Percentiles rank a stretch among this genome's conserved stretches.
These are phyloP conservation scores for Firmiana major DNA, from an alignment of 345 rosid species.

Conservation along the genomic window DNA sequence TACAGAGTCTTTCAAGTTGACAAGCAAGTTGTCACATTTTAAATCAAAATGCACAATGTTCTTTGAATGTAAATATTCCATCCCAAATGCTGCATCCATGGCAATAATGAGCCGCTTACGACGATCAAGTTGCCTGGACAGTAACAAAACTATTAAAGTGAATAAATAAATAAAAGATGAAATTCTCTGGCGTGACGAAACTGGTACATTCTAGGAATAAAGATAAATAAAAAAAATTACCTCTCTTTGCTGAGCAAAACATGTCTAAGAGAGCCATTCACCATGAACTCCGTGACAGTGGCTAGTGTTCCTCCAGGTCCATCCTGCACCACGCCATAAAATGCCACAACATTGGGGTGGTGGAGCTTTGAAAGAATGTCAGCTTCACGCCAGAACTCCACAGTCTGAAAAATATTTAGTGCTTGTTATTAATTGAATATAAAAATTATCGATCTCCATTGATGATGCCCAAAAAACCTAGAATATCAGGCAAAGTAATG, in stretches of 20 bases:
- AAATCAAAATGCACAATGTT: slow-evolving; percentile 96
- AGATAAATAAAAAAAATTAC: slow-evolving; percentile 30
- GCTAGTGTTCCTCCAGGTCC: slow-evolving; percentile 95
- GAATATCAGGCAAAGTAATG: neutral
- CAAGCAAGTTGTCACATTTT: slow-evolving; percentile 95
- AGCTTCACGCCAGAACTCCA: slow-evolving; percentile 99
- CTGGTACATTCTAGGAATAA: neutral
- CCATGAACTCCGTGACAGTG: slow-evolving; percentile 95
- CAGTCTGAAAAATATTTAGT: slow-evolving; percentile 41
- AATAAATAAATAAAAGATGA: neutral
- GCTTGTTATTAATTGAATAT: neutral
- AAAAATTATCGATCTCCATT: slow-evolving; percentile 11
- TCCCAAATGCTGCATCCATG: slow-evolving; percentile 99
- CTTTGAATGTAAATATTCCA: slow-evolving; percentile 96
- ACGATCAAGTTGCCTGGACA: slow-evolving; percentile 74
- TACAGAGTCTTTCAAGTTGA: slow-evolving; percentile 90
- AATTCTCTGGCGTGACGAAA: neutral
- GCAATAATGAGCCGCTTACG: slow-evolving; percentile 92
- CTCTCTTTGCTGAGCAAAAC: slow-evolving; percentile 89
- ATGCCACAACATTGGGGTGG: slow-evolving; percentile 98
- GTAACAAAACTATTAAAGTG: neutral
- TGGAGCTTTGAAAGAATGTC: slow-evolving; percentile 96
- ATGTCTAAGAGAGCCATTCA: slow-evolving; percentile 95
- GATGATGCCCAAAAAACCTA: slow-evolving; percentile 1
- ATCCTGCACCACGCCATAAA: slow-evolving; percentile 97